Evolutionary conservation across 768 basidiomycete genomes (phyloP).

Genomic region (Mrakia blollopis): DNA sequence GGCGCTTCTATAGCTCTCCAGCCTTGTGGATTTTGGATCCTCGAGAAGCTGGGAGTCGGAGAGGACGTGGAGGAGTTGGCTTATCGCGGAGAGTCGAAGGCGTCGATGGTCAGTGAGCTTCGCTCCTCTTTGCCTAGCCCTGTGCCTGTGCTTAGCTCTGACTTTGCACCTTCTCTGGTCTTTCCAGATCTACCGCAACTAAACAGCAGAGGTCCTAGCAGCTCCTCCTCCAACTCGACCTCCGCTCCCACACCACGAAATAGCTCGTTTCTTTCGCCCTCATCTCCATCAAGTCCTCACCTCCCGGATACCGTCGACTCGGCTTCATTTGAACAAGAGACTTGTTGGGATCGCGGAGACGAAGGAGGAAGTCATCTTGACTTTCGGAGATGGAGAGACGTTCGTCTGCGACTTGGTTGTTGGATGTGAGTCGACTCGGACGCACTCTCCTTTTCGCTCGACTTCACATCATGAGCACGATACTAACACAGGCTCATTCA

Average conservation of each 20-base stretch:
- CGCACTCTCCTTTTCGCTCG: no score
- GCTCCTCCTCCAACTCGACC: slow-evolving; percentile 6
- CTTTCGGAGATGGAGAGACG: neutral
- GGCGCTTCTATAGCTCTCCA: slow-evolving; percentile 13
- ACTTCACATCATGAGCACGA: no score
- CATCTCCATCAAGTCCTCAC: slow-evolving; percentile 22
- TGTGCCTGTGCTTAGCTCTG: neutral
- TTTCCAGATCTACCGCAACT: neutral
- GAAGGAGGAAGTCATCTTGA: neutral
- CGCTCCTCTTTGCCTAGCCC: no score
- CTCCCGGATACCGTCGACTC: neutral
- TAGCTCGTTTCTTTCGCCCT: slow-evolving; percentile 18
- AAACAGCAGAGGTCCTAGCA: slow-evolving; percentile 8
- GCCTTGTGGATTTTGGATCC: slow-evolving; percentile 7
- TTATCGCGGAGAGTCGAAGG: slow-evolving; percentile 8
- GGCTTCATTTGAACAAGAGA: neutral
- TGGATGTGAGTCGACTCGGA: neutral
- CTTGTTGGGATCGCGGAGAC: neutral
- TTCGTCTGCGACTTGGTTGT: slow-evolving; percentile 12
- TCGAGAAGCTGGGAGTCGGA: slow-evolving; percentile 24
- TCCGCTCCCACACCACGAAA: neutral
- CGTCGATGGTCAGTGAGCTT: slow-evolving; percentile 12
- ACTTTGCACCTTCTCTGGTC: neutral
- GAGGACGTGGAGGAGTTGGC: slow-evolving; percentile 6
- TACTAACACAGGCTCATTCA: neutral